A percentile compares a stretch with the other conserved stretches of the same genome.
Conservation (phyloP, 352 stramenopile genomes). For the Globisporangium iwayamae region DNA sequence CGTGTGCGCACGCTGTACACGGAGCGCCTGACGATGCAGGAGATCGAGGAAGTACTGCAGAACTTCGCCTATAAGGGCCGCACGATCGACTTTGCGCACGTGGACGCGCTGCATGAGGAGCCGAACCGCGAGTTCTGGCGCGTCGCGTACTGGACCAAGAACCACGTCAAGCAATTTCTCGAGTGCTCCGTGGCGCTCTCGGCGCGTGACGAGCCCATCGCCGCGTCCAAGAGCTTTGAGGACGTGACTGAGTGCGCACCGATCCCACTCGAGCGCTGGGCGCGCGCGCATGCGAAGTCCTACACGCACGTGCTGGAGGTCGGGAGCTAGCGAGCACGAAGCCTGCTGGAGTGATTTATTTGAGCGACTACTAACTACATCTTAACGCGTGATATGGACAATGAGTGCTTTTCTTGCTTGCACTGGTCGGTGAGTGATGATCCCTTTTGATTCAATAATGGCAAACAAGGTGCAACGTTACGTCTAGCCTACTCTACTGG, state of each 20-base stretch:
- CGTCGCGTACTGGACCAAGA: conserved; percentile 49
- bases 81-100: conserved; percentile 31
- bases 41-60: conserved; percentile 40
- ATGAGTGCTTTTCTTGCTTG: background rate
- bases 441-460: background rate
- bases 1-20: conserved; percentile 49
- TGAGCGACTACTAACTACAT: background rate
- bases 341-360: background rate
- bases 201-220: conserved; percentile 16
- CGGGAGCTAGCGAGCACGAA: background rate
- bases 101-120: conserved; percentile 41
- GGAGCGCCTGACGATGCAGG: conserved; percentile 33
- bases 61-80: conserved; percentile 31
- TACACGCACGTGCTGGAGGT: conserved; percentile 39
- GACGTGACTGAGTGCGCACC: conserved; percentile 52
- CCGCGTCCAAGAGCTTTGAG: conserved; percentile 51
- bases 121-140: conserved; percentile 46
- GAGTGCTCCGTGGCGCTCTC: conserved; percentile 45
- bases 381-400: background rate
- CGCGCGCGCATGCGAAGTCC: conserved; percentile 38
- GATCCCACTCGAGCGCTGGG: conserved; percentile 52
- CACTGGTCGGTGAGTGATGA: background rate
- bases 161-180: conserved; percentile 41
- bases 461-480: too few species aligned
- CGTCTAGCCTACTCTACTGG: conserved; percentile 18